phyloP scores from a whole-genome alignment of 2,329 filamentous ascomycete genomes.

The Trichoderma simmonsii region DNA sequence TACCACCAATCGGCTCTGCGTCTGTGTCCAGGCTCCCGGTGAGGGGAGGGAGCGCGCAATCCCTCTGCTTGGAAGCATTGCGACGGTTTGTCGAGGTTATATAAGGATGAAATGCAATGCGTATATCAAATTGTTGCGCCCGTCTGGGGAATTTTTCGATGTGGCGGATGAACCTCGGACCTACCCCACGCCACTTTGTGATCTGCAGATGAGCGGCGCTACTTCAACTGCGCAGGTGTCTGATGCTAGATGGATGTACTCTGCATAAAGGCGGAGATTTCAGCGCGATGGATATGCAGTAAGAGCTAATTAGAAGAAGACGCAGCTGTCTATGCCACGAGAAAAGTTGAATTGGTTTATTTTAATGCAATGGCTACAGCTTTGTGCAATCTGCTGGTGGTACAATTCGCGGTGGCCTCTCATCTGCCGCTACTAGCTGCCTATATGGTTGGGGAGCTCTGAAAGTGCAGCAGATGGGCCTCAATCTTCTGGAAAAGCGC shows the following conservation, averaged over 20 bases:
- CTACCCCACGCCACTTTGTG: constrained; percentile 15
- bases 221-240: background rate
- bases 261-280: background rate
- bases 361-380: background rate
- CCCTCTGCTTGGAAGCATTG: constrained; percentile 47
- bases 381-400: background rate
- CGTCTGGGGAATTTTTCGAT: constrained; percentile 29
- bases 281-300: background rate
- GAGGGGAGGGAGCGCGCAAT: constrained; percentile 40
- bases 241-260: background rate
- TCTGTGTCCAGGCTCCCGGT: constrained; percentile 30
- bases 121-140: constrained; percentile 21
- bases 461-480: background rate
- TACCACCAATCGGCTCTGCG: constrained; percentile 31
- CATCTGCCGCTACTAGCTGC: background rate
- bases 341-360: background rate
- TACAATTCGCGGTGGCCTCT: background rate
- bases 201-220: background rate
- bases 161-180: constrained; percentile 37
- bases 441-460: background rate
- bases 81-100: constrained; percentile 25
- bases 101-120: background rate
- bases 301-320: background rate
- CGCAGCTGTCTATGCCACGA: too few relatives aligned
- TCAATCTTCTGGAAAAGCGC: background rate